Evolutionary conservation across 345 rosid genomes (phyloP).

Genomic region (Corchorus olitorius): DNA sequence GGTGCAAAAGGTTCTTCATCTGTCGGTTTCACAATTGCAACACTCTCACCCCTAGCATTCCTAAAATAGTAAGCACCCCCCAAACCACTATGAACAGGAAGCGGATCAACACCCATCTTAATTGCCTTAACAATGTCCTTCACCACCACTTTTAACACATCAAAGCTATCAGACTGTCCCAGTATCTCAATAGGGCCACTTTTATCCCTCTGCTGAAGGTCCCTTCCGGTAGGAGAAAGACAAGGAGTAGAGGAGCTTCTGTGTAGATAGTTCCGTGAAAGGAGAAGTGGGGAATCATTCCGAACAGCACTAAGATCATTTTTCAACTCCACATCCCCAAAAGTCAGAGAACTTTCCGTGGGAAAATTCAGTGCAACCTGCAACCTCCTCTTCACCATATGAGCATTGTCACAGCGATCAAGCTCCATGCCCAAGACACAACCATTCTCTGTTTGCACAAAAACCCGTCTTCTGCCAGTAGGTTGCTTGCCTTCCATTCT

Average conservation of each 20-base stretch:
- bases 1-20: conserved; percentile 99
- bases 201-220: conserved; percentile 73
- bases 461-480: conserved; percentile 79
- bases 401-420: conserved; percentile 91
- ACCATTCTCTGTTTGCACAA: conserved; percentile 95
- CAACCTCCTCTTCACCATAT: conserved; percentile 90
- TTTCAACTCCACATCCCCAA: conserved; percentile 83
- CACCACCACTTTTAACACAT: conserved; percentile 49
- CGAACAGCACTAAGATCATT: conserved; percentile 91
- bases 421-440: conserved; percentile 99
- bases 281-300: conserved; percentile 83
- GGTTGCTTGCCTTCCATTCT: conserved; percentile 73
- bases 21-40: conserved; percentile 96
- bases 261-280: conserved; percentile 75
- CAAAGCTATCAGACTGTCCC: conserved; percentile 62
- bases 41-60: conserved; percentile 67
- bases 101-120: conserved; percentile 81
- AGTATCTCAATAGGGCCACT: conserved; percentile 90
- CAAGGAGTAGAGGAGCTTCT: conserved; percentile 98
- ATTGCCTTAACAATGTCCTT: conserved; percentile 82
- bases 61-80: conserved; percentile 96
- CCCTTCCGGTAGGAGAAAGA: conserved; percentile 89
- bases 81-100: conserved; percentile 79
- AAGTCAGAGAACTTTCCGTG: conserved; percentile 76
- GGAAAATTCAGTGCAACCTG: conserved; percentile 89